Conservation (phyloP, 2,329 filamentous ascomycete genomes). For the Dactylellina haptotyla region DNA sequence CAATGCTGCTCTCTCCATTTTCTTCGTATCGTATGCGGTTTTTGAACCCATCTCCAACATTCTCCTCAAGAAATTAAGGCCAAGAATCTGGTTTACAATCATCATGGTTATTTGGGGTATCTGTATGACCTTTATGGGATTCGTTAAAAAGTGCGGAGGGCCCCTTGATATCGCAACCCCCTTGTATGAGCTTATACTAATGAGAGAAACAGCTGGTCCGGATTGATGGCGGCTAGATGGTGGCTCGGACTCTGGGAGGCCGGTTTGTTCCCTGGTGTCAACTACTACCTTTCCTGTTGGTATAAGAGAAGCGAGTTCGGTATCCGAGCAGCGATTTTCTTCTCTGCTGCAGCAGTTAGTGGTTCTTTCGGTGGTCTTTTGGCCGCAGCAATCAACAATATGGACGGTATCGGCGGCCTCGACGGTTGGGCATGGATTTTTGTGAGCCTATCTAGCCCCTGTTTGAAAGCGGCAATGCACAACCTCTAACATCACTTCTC, state of each 20-base stretch:
- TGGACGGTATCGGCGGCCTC: slow-evolving; percentile 71
- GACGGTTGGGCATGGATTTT: slow-evolving; percentile 74
- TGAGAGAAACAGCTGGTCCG: slow-evolving; percentile 64
- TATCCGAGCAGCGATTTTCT: slow-evolving; percentile 71
- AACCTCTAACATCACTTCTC: too few species aligned
- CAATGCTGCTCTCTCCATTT: slow-evolving; percentile 80
- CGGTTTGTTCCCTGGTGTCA: slow-evolving; percentile 79
- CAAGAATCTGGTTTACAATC: slow-evolving; percentile 80
- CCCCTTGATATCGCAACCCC: neutral
- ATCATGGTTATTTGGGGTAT: slow-evolving; percentile 75
- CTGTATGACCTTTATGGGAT: slow-evolving; percentile 73
- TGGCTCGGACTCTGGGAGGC: slow-evolving; percentile 80
- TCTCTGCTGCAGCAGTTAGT: slow-evolving; percentile 81
- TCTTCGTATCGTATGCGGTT: slow-evolving; percentile 85
- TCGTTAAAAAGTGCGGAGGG: slow-evolving; percentile 66
- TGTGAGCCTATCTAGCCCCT: too few species aligned
- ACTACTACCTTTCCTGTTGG: slow-evolving; percentile 86
- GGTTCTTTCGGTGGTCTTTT: slow-evolving; percentile 81
- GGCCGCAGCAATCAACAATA: slow-evolving; percentile 76
- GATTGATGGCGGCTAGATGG: slow-evolving; percentile 74
- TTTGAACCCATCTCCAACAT: slow-evolving; percentile 83
- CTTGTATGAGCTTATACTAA: neutral
- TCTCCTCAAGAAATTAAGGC: slow-evolving; percentile 78
- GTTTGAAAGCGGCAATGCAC: too few species aligned
- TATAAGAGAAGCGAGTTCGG: slow-evolving; percentile 83